Conservation (phyloP, 805 yeast genomes). For the Zygosaccharomyces pseudorouxii region DNA sequence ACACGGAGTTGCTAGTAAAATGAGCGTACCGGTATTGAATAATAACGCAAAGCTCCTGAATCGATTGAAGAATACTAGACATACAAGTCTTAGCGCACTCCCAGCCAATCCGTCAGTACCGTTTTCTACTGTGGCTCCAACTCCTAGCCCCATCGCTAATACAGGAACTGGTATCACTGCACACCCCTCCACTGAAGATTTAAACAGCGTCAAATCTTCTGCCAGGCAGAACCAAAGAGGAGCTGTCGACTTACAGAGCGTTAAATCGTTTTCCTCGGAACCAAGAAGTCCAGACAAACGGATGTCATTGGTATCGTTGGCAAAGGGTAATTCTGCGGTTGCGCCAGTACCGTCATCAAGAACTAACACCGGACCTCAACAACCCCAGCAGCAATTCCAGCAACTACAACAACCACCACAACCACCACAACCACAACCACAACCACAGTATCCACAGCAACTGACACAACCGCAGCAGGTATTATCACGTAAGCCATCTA, state of each 20-base stretch:
- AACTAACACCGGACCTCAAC: background rate
- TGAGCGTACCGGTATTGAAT: constrained; percentile 34
- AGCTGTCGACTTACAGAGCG: constrained; percentile 24
- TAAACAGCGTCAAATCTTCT: constrained; percentile 20
- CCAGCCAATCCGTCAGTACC: constrained; percentile 14
- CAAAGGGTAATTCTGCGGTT: constrained; percentile 9
- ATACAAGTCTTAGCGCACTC: constrained; percentile 32
- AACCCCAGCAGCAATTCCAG: constrained; percentile 3
- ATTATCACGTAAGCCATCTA: constrained; percentile 15
- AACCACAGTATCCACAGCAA: background rate
- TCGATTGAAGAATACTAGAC: constrained; percentile 31
- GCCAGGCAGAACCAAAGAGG: constrained; percentile 8
- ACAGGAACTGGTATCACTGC: constrained; percentile 7
- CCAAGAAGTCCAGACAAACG: constrained; percentile 30
- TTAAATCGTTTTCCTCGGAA: constrained; percentile 23
- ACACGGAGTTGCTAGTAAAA: constrained; percentile 30
- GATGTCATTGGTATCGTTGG: constrained; percentile 19
- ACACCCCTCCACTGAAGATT: constrained; percentile 16
- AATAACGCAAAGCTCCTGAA: constrained; percentile 25
- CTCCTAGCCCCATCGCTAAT: constrained; percentile 8
- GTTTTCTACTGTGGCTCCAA: constrained; percentile 4
- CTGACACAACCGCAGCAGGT: background rate
- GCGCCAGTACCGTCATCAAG: constrained; percentile 5
- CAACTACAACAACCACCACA: background rate
- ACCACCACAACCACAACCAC: constrained; percentile 7